Evolutionary conservation across 441 rosid genomes (phyloP), one percentile per base, ranked within the genome.

Genomic region (Melastoma candidum): DNA sequence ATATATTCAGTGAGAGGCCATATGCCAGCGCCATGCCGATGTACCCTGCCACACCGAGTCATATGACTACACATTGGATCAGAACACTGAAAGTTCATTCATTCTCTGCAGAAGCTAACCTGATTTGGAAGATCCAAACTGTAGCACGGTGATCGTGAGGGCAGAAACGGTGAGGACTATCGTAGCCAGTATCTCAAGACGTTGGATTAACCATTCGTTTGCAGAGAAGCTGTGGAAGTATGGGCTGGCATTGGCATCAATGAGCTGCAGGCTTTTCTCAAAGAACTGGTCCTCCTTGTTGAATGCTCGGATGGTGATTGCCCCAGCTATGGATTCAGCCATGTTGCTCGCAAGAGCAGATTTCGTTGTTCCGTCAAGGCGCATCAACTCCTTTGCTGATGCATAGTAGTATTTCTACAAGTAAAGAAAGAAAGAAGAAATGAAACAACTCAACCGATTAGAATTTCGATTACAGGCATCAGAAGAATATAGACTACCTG

Each of bases 191-290:
- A 71, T 56, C 51, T 75, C 79, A 45, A 75, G 62, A 12, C 77
- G 59, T 57, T 72, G 77, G 55, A 75, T 53, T 47, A 75, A 53
- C 77, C 80, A 75, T 61, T 71, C 74, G 11, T 71, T 63, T 11
- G 72, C 74, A 0, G 74, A 53, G 50, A 60, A 69, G 27, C 26
- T 66, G 56, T 71, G 57, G 51, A 75, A 71, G 56, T 64, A 12
- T 0, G 66, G 44, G 41, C 77, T 66, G 11, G 80, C 74, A 59
- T 72, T 63, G 13, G 63, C 54, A 53, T 73, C 65, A 7, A 73
- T 63, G 54, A 73, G 67, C 41, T 48, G 11, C 41, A 69, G 49
- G 51, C 71, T 57, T 61, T 56, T 57, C 6, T 56, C n/a, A 54
- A 69, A 58, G 65, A 73, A 69, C 0, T 63, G 62, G 12, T 66